These are phyloP conservation scores for Hymenoscyphus repandus DNA, from an alignment of 2,329 filamentous ascomycete species.

Conservation along the genomic window DNA sequence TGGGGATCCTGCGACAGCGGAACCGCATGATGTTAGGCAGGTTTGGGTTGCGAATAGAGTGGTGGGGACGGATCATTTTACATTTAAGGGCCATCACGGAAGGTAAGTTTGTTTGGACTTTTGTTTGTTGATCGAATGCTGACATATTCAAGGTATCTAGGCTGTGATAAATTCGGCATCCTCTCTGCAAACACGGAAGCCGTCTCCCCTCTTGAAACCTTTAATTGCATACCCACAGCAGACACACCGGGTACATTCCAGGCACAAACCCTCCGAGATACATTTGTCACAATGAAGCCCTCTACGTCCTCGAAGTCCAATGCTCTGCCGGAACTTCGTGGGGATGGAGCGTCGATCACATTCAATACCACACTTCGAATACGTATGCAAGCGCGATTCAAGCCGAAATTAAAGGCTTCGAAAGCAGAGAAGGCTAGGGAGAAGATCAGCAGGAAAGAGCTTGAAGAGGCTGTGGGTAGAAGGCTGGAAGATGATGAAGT, in stretches of 20 bases:
- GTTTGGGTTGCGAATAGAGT: slow-evolving; percentile 90
- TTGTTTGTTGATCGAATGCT: not conserved
- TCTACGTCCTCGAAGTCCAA: slow-evolving; percentile 41
- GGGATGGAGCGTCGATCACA: slow-evolving; percentile 63
- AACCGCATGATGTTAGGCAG: slow-evolving; percentile 92
- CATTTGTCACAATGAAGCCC: slow-evolving; percentile 61
- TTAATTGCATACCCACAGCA: slow-evolving; percentile 57
- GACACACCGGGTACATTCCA: slow-evolving; percentile 68
- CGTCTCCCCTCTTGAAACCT: slow-evolving; percentile 78
- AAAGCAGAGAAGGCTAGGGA: slow-evolving; percentile 80
- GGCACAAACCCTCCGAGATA: slow-evolving; percentile 67
- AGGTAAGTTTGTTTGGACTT: slow-evolving; percentile 45
- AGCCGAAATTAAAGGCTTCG: slow-evolving; percentile 70
- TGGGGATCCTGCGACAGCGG: slow-evolving; percentile 72
- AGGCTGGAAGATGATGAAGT: slow-evolving; percentile 81
- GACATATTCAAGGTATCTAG: slow-evolving; percentile 59
- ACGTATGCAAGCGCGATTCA: slow-evolving; percentile 93
- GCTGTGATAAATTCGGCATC: slow-evolving; percentile 77
- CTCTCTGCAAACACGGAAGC: slow-evolving; percentile 75
- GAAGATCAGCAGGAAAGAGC: slow-evolving; percentile 79
- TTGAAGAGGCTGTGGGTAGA: slow-evolving; percentile 76
- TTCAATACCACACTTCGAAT: slow-evolving; percentile 72
- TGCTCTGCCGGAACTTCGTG: slow-evolving; percentile 60
- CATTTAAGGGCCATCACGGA: slow-evolving; percentile 87
- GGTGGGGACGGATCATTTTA: slow-evolving; percentile 72